phyloP scores from a whole-genome alignment of 352 stramenopile genomes.

The Achlya hypogyna region DNA sequence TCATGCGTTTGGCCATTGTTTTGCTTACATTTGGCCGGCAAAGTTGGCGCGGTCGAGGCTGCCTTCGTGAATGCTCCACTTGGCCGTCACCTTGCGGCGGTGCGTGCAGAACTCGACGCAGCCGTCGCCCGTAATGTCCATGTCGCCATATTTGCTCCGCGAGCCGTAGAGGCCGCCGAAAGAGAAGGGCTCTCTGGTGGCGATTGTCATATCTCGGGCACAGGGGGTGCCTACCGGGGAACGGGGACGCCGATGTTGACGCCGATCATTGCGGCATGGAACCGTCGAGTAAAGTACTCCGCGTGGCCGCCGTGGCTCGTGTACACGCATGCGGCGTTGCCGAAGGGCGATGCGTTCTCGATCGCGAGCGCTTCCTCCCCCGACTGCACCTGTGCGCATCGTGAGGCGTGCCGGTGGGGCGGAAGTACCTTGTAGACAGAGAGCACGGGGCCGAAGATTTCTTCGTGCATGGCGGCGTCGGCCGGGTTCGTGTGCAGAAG shows the following conservation, averaged over 20 bases:
- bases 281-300: conserved; percentile 90
- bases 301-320: conserved; percentile 89
- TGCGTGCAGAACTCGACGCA: conserved; percentile 97
- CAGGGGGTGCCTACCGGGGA: conserved; percentile 35
- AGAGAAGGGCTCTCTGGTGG: conserved; percentile 83
- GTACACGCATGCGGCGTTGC: conserved; percentile 96
- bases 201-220: background rate
- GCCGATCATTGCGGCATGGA: conserved; percentile 91
- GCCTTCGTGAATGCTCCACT: conserved; percentile 58
- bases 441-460: conserved; percentile 98
- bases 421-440: conserved; percentile 61
- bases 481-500: conserved; percentile 82
- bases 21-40: conserved; percentile 56
- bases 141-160: conserved; percentile 95
- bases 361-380: conserved; percentile 93
- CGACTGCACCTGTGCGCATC: conserved; percentile 48
- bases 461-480: conserved; percentile 88
- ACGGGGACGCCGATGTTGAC: conserved; percentile 96
- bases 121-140: conserved; percentile 97
- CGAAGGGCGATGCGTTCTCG: conserved; percentile 95
- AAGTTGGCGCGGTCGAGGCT: conserved; percentile 49
- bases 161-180: conserved; percentile 97
- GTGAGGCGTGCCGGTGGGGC: conserved; percentile 22
- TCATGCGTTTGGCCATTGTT: too few species aligned
- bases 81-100: conserved; percentile 94